A percentile compares a stretch with the other conserved stretches of the same genome.
Conservation (phyloP, 306 rosid species). For the Prinsepia uniflora region DNA sequence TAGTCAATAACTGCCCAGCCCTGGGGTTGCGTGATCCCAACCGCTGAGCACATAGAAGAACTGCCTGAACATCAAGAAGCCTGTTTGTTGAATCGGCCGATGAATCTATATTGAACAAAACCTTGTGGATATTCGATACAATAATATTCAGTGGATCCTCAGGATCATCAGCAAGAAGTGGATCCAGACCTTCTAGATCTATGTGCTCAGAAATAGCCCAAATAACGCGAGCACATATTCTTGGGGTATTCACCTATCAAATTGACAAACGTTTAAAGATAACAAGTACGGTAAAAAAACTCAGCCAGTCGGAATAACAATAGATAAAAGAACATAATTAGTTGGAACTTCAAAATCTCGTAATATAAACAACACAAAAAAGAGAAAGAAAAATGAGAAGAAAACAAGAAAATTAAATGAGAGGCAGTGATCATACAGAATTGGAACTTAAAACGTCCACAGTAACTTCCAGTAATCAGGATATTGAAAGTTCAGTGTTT, state of each 20-base stretch:
- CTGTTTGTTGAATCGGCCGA: conserved; percentile 83
- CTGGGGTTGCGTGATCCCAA: conserved; percentile 89
- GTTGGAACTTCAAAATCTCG: neutral
- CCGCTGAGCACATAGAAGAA: conserved; percentile 84
- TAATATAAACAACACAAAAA: neutral
- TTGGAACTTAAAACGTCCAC: neutral
- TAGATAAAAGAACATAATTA: conserved; percentile 1
- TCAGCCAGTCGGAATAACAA: neutral
- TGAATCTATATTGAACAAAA: conserved; percentile 71
- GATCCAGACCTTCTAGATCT: conserved; percentile 94
- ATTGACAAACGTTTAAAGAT: conserved; percentile 16
- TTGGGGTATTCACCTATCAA: conserved; percentile 84
- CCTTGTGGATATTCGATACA: conserved; percentile 73
- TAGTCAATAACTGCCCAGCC: conserved; percentile 81
- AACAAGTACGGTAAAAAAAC: neutral
- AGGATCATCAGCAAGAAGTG: conserved; percentile 98
- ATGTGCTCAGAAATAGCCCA: conserved; percentile 96
- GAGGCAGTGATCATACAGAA: neutral
- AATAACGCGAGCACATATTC: conserved; percentile 84
- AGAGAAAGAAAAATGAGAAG: neutral
- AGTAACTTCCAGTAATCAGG: neutral
- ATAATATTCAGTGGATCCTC: conserved; percentile 87
- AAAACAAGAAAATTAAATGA: neutral
- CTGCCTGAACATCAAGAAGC: conserved; percentile 95
- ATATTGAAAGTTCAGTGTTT: neutral